A percentile compares a stretch with the other conserved stretches of the same genome.
Evolutionary conservation across 345 rosid genomes (phyloP).

Genomic region (Moricandia moricandioides): DNA sequence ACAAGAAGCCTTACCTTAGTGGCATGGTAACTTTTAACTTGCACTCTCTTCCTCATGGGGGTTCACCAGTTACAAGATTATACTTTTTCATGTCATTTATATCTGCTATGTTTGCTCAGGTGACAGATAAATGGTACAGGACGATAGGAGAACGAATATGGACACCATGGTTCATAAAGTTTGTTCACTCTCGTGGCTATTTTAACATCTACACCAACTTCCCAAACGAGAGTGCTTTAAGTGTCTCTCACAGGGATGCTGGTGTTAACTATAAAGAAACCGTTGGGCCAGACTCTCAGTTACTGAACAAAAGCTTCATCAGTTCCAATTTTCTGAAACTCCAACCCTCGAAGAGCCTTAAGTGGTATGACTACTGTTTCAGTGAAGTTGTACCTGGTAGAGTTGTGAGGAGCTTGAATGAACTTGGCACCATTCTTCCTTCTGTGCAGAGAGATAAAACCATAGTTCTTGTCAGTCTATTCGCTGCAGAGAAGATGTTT

Average conservation of each 20-base stretch:
- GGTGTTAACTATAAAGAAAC: conserved; percentile 87
- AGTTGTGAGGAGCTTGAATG: conserved; percentile 54
- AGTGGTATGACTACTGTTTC: conserved; percentile 96
- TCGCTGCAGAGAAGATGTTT: conserved; percentile 46
- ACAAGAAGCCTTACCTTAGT: conserved; percentile 73
- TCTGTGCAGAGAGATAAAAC: conserved; percentile 58
- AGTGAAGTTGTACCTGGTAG: conserved; percentile 72
- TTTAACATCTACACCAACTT: conserved; percentile 83
- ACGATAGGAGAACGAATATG: conserved; percentile 79
- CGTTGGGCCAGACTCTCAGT: conserved; percentile 83
- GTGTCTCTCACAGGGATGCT: conserved; percentile 90
- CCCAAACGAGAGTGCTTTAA: conserved; percentile 63
- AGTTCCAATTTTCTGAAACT: conserved; percentile 45
- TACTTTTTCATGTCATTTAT: neutral
- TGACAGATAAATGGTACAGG: conserved; percentile 86
- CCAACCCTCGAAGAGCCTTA: conserved; percentile 59
- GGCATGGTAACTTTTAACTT: conserved; percentile 68
- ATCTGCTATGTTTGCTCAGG: conserved; percentile 42
- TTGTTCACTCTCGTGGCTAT: conserved; percentile 70
- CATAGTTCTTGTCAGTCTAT: conserved; percentile 60
- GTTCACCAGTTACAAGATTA: neutral
- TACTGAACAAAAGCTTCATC: conserved; percentile 47
- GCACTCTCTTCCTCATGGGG: neutral
- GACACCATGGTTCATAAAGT: conserved; percentile 99
- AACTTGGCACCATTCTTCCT: conserved; percentile 58